Evolutionary conservation across 1,284 basidiomycete species (phyloP).

Genomic region (Pisolithus thermaeus): DNA sequence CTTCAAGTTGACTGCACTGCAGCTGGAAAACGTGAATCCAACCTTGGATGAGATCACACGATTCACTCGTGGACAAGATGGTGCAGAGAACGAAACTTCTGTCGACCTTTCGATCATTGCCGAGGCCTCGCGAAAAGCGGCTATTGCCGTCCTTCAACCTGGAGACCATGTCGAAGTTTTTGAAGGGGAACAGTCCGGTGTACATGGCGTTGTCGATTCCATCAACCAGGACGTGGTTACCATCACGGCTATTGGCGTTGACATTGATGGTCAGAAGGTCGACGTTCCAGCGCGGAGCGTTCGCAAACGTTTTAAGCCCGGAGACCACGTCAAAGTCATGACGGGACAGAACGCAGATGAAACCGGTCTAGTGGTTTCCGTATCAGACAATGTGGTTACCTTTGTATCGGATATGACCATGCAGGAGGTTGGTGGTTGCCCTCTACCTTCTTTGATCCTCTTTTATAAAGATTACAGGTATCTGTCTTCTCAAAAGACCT

Average conservation of each 20-base stretch:
- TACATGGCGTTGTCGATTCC: slow-evolving; percentile 88
- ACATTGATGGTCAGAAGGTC: slow-evolving; percentile 78
- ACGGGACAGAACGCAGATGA: slow-evolving; percentile 92
- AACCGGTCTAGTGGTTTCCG: slow-evolving; percentile 93
- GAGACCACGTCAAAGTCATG: slow-evolving; percentile 99
- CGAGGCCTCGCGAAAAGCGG: slow-evolving; percentile 82
- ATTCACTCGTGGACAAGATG: slow-evolving; percentile 73
- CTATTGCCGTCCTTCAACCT: slow-evolving; percentile 88
- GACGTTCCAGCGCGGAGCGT: slow-evolving; percentile 89
- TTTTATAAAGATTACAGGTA: slow-evolving; percentile 45
- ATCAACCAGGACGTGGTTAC: slow-evolving; percentile 86
- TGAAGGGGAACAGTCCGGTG: slow-evolving; percentile 93
- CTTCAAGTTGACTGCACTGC: slow-evolving; percentile 77
- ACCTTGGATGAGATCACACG: slow-evolving; percentile 94
- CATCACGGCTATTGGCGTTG: slow-evolving; percentile 76
- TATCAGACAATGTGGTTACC: slow-evolving; percentile 88
- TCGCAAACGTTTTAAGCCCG: slow-evolving; percentile 91
- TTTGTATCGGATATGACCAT: slow-evolving; percentile 97
- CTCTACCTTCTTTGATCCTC: not conserved
- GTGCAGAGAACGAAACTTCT: slow-evolving; percentile 51
- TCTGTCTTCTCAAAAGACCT: slow-evolving; percentile 97
- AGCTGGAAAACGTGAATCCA: slow-evolving; percentile 88
- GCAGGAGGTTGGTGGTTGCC: slow-evolving; percentile 63
- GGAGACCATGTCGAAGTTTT: slow-evolving; percentile 98
- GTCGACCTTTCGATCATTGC: slow-evolving; percentile 84